Evolutionary conservation across 306 rosid genomes (phyloP).

Genomic region (Carpinus viminea): DNA sequence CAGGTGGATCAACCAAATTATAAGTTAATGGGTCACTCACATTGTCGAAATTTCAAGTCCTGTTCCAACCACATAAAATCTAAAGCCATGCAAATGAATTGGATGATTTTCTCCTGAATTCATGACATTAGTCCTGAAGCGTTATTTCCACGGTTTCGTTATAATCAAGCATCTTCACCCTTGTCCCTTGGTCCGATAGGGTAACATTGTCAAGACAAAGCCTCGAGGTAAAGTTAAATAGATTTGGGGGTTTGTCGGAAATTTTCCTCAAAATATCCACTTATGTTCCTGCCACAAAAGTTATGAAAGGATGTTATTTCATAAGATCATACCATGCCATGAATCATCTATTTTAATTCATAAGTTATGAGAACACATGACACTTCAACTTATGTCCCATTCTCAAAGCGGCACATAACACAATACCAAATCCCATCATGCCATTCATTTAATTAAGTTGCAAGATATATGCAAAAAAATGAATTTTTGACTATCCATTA

Average conservation of each 20-base stretch:
- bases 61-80: slow-evolving; percentile 39
- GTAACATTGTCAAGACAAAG: slow-evolving; percentile 22
- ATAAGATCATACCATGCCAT: not conserved
- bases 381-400: no score
- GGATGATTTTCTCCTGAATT: slow-evolving; percentile 37
- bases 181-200: slow-evolving; percentile 35
- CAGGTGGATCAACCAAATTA: slow-evolving; percentile 42
- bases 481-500: no score
- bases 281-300: not conserved
- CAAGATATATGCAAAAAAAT: not conserved
- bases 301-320: not conserved
- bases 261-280: not conserved
- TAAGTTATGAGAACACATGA: no score
- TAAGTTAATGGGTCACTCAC: slow-evolving; percentile 23
- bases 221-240: slow-evolving; percentile 39
- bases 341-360: no score
- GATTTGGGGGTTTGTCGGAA: slow-evolving; percentile 45
- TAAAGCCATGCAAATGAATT: slow-evolving; percentile 32
- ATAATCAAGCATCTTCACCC: slow-evolving; percentile 43
- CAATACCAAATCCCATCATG: no score
- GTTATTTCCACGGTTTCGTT: slow-evolving; percentile 43
- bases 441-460: not conserved
- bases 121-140: slow-evolving; percentile 40
- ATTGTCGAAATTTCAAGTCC: slow-evolving; percentile 30
- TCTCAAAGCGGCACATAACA: no score